These are phyloP conservation scores for Lachancea dasiensis DNA, from an alignment of 805 yeast species.

Conservation along the genomic window DNA sequence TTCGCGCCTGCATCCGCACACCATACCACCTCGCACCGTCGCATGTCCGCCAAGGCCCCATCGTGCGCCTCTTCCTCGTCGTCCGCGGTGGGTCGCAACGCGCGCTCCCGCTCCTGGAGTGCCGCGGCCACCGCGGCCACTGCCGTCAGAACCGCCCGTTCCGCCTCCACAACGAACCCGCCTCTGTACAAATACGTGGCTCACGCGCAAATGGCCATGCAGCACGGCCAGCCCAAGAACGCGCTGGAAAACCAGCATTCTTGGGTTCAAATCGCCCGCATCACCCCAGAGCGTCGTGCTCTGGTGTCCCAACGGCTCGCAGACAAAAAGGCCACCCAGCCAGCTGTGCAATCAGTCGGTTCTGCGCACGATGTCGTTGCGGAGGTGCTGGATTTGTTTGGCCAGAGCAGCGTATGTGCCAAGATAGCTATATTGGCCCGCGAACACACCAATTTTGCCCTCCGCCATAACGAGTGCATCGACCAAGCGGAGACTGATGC, in stretches of 20 bases:
- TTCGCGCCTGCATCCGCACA: too few relatives aligned
- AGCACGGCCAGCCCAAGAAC: slow-evolving; percentile 7
- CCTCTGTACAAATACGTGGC: slow-evolving; percentile 10
- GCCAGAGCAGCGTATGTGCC: slow-evolving; percentile 5
- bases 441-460: slow-evolving; percentile 1
- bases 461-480: background rate
- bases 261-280: slow-evolving; percentile 8
- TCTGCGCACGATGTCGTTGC: background rate
- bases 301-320: slow-evolving; percentile 2
- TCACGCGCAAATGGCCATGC: slow-evolving; percentile 12
- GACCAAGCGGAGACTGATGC: background rate
- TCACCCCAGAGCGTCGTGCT: slow-evolving; percentile 5
- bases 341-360: background rate
- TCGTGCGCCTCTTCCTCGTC: background rate
- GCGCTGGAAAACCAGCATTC: slow-evolving; percentile 4
- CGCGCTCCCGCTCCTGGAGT: slow-evolving; percentile 7
- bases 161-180: background rate
- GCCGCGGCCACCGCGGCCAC: too few relatives aligned
- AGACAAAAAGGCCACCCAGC: background rate
- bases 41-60: background rate
- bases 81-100: background rate
- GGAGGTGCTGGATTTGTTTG: slow-evolving; percentile 7
- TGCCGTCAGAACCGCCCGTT: background rate
- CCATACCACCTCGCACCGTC: too few relatives aligned
- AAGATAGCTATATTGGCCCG: slow-evolving; percentile 8